phyloP scores from a whole-genome alignment of 495 filamentous ascomycete species.

The Amorphotheca resinae region DNA sequence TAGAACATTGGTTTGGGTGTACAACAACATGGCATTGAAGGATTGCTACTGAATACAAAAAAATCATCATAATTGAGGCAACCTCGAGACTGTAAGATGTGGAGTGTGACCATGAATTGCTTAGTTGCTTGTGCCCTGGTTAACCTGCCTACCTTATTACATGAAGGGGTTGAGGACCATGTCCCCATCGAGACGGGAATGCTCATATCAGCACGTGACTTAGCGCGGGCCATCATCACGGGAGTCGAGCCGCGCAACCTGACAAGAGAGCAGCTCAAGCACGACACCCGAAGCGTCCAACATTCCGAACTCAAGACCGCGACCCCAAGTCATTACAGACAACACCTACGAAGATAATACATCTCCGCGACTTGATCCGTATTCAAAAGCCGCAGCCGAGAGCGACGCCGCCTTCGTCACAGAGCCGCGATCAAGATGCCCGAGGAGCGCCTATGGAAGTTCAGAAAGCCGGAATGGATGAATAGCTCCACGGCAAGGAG shows the following conservation, averaged over 20 bases:
- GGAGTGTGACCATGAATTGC: too few relatives aligned
- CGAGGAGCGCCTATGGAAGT: constrained; percentile 64
- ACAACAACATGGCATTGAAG: constrained; percentile 2
- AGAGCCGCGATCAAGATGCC: constrained; percentile 26
- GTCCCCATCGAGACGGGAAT: too few relatives aligned
- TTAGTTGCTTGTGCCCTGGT: too few relatives aligned
- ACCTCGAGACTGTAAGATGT: too few relatives aligned
- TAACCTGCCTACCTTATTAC: too few relatives aligned
- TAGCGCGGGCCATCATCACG: constrained; percentile 4
- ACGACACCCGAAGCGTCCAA: neutral
- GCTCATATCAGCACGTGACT: neutral
- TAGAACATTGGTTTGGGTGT: constrained; percentile 1
- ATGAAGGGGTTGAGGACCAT: too few relatives aligned
- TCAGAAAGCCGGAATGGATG: constrained; percentile 74
- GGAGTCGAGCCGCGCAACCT: constrained; percentile 13
- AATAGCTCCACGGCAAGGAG: constrained; percentile 75
- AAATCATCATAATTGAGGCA: constrained; percentile 7
- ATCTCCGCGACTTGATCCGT: too few relatives aligned
- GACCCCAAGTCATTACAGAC: too few relatives aligned
- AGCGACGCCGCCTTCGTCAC: too few relatives aligned
- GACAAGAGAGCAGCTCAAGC: constrained; percentile 5
- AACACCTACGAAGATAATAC: too few relatives aligned
- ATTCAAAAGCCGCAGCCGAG: too few relatives aligned
- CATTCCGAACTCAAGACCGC: neutral
- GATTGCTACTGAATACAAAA: constrained; percentile 14